These are phyloP conservation scores for Curvularia sp. DNA, from an alignment of 2,329 filamentous ascomycete species.

Conservation along the genomic window DNA sequence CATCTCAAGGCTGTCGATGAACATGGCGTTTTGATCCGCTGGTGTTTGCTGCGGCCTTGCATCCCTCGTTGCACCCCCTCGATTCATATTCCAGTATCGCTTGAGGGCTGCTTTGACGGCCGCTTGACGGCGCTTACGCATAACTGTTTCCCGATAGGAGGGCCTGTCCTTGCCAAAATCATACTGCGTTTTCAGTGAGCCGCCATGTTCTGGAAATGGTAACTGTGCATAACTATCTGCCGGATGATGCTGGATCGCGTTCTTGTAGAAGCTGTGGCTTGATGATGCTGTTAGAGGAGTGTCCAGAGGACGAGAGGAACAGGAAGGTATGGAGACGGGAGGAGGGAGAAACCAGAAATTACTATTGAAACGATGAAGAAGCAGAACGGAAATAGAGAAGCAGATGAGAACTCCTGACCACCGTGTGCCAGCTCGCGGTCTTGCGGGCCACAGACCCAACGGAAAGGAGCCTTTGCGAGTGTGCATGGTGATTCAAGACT, in stretches of 20 bases:
- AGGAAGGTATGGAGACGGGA: conserved; percentile 16
- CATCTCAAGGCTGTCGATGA: neutral
- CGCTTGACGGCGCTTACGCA: conserved; percentile 68
- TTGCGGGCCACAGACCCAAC: conserved; percentile 13
- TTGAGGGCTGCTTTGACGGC: conserved; percentile 75
- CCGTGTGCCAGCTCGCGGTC: conserved; percentile 18
- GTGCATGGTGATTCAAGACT: conserved; percentile 14
- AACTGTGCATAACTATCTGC: neutral
- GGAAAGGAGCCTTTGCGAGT: conserved; percentile 18
- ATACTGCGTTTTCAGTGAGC: conserved; percentile 1
- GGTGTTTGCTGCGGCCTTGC: neutral
- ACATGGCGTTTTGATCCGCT: neutral
- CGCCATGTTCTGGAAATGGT: neutral
- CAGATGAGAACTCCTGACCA: conserved; percentile 23
- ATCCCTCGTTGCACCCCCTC: neutral
- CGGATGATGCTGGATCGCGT: neutral
- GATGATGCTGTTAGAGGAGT: conserved; percentile 12
- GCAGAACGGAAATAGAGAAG: conserved; percentile 19
- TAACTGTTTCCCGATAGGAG: conserved; percentile 38
- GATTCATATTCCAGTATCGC: conserved; percentile 79
- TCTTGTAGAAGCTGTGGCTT: neutral
- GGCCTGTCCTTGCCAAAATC: neutral
- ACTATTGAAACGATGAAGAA: conserved; percentile 15
- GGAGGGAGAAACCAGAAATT: conserved; percentile 20
- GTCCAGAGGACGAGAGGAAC: conserved; percentile 24